phyloP scores from a whole-genome alignment of 2,329 filamentous ascomycete species.

The Epichloe typhina region DNA sequence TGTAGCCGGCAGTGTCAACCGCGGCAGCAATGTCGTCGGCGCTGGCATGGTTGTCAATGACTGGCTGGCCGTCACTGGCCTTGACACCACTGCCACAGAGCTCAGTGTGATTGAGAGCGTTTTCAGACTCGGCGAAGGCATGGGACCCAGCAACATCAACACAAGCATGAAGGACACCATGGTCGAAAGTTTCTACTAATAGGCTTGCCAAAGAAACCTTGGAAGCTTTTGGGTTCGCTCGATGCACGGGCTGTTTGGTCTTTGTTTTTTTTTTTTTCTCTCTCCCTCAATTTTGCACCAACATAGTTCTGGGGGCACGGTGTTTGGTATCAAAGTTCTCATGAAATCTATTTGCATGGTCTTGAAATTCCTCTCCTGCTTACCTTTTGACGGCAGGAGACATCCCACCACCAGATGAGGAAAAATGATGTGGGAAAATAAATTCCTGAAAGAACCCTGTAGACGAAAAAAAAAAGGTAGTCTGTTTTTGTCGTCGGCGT shows the following conservation, averaged over 20 bases:
- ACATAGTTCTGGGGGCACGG: conserved; percentile 4
- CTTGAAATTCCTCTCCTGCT: not conserved
- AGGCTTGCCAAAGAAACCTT: not conserved
- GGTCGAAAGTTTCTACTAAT: conserved; percentile 96
- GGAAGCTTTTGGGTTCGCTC: conserved; percentile 5
- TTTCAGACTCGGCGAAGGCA: conserved; percentile 83
- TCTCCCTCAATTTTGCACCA: not conserved
- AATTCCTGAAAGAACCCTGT: not conserved
- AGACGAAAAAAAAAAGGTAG: not conserved
- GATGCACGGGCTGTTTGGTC: not conserved
- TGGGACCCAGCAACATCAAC: conserved; percentile 65
- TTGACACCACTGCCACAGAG: conserved; percentile 95
- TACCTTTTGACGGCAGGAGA: conserved; percentile 3
- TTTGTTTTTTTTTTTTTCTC: not conserved
- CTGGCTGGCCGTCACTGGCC: conserved; percentile 87
- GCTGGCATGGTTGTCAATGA: conserved; percentile 54
- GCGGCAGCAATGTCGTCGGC: conserved; percentile 87
- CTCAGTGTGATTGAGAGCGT: conserved; percentile 92
- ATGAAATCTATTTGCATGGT: not conserved
- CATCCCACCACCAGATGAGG: not conserved
- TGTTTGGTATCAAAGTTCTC: conserved; percentile 5
- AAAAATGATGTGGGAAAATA: not conserved
- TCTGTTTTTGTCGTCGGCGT: not conserved
- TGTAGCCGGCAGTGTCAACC: conserved; percentile 86
- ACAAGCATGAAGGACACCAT: conserved; percentile 90